Evolutionary conservation across 345 rosid genomes (phyloP).

Genomic region (Clarkia xantiana): DNA sequence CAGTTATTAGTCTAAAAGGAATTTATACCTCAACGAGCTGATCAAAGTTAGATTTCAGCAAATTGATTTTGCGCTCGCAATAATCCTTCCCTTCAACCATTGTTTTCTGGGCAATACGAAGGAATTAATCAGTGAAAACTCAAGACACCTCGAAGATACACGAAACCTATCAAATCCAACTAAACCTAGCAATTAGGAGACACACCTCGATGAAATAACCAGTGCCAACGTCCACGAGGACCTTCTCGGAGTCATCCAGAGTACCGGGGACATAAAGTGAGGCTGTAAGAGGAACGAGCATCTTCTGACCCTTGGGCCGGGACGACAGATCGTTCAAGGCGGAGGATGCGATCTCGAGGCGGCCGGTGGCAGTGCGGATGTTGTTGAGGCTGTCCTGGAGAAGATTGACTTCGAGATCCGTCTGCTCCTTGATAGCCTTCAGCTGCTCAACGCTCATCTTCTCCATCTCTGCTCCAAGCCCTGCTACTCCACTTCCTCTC

Average conservation of each 20-base stretch:
- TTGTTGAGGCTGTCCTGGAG: conserved; percentile 92
- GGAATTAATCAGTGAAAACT: background rate
- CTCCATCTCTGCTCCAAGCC: conserved; percentile 42
- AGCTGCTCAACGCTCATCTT: conserved; percentile 83
- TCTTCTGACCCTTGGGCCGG: conserved; percentile 64
- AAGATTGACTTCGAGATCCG: conserved; percentile 80
- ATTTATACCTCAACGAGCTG: conserved; percentile 78
- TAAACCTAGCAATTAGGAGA: background rate
- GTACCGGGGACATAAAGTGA: conserved; percentile 84
- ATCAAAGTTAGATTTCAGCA: conserved; percentile 86
- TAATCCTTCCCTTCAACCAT: conserved; percentile 84
- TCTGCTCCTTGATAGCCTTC: conserved; percentile 73
- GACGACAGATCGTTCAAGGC: conserved; percentile 80
- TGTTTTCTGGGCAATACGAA: conserved; percentile 41
- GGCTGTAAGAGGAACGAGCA: conserved; percentile 88
- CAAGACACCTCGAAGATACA: background rate
- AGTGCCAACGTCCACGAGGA: conserved; percentile 89
- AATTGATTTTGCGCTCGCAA: conserved; percentile 83
- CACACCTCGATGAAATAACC: conserved; percentile 92
- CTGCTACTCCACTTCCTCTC: conserved; percentile 15
- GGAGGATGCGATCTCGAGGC: conserved; percentile 60
- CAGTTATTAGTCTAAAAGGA: background rate
- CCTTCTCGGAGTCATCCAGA: conserved; percentile 67
- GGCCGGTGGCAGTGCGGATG: conserved; percentile 82
- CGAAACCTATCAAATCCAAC: background rate